Base-by-base conservation (phyloP, 345 rosid species). In the Pistacia integerrima region DNA sequence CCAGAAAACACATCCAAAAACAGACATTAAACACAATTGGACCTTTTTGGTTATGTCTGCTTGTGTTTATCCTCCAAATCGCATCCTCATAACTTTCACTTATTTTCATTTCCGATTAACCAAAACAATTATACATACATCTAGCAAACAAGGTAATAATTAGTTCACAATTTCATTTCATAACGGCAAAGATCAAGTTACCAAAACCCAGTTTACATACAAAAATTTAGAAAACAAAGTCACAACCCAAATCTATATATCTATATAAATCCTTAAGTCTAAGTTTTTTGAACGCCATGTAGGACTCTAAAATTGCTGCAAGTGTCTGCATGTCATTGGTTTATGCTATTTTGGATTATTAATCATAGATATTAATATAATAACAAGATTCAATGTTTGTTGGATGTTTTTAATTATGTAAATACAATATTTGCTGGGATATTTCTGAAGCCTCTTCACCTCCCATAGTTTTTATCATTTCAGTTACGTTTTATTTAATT, bases 1-100 rank as follows among this genome's bases (percentile, higher is more conserved):
- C 63, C 82, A 75, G 11, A 65, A 51, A 67, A 20, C 52, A 9
- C 52, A 56, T 54, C 48, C 70, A 67, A 52, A 36, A 67, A 35
- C 33, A 49, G 77, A 67, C 77, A 76, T 61, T 44, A 35, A 67
- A 75, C 51, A 72, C 73, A 75, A 64, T 71, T 28, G 57, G 63
- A 71, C 36, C 11, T 35, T 36, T 41, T 11, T 1, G 61, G 8
- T 49, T 51, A 20, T 73, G 59, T 48, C 76, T 51, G 59, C 11
- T 73, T 62, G 48, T 46, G 16, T 25, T 46, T 46, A 57, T 57
- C 18, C 64, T 28, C 22, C 11, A 57, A 38, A 70, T n/a, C 5
- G 52, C 49, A 70, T 36, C 64, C 4, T 35, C 51, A 57, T 11
- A 9, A 2, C 51, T 33, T 54, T 52, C 44, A 1, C 73, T 28